Evolutionary conservation across 805 yeast genomes (phyloP), one percentile per base, ranked within the genome.

Genomic region (Metschnikowia drakensbergensis): DNA sequence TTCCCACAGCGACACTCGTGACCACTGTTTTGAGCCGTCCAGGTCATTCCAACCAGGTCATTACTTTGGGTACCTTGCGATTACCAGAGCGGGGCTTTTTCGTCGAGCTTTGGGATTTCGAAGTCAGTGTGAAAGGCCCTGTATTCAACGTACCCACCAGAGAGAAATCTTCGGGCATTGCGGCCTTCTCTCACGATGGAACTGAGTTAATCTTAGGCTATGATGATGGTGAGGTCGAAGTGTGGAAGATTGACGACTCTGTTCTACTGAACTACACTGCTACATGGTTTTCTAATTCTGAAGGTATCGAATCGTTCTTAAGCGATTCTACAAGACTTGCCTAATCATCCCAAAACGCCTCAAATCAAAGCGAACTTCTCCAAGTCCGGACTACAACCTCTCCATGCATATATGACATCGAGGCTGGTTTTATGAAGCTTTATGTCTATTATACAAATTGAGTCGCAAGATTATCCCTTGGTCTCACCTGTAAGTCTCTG

Each of bases 401-500:
- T 17, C 17, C 17, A 17, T 17, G 17, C 17, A 17, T 17, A 17
- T 17, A 17, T 17, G 17, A 17, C 17, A 17, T 17, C 17, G 17
- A 17, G n/a, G 13, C 17, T 11, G 7, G n/a, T 23, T n/a, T 23
- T 27, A n/a, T 26, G 22, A 40, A 29, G 34, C 38, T 31, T 11
- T 37, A 37, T 37, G 37, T 36, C 35, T 27, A 40, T 34, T 49
- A 46, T 46, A 42, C 34, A 47, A 65, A 66, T 34, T 43, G 62
- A 5, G 58, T 52, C 40, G 60, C 69, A 29, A 72, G 57, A 30
- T 66, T 60, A 42, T 76, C 74, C 56, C 73, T 79, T 8, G 80
- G 68, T 22, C 65, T 62, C 33, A 87, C 74, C n/a, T 54, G 56
- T 48, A 88, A 82, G 34, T 77, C 80, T 4, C 83, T 84, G 54